Percentiles rank a stretch among this genome's conserved stretches.
Conservation (phyloP, 2,329 filamentous ascomycete species). For the Ophiostoma fasciatum region DNA sequence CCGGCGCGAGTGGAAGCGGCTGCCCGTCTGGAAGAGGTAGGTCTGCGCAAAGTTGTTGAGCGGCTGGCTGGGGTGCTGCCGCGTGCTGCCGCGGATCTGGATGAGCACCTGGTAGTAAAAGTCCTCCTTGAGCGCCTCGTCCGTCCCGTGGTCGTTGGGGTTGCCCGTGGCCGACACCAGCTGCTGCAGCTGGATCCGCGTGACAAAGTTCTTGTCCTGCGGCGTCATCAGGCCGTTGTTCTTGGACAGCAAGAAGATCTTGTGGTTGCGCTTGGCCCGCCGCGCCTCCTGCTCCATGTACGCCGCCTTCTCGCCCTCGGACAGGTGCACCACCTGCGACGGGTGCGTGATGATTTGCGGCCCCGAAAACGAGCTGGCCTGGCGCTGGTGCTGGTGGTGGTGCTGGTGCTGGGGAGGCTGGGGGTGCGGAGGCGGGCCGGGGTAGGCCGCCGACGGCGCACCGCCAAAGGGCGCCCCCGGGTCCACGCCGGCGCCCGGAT, state of each 20-base stretch:
- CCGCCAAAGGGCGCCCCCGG: constrained; percentile 20
- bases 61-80: constrained; percentile 84
- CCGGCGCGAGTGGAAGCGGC: constrained; percentile 58
- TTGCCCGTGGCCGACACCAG: constrained; percentile 85
- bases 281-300: constrained; percentile 86
- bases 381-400: constrained; percentile 21
- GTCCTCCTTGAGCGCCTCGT: constrained; percentile 75
- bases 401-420: too few relatives aligned
- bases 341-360: constrained; percentile 42
- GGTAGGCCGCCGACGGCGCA: constrained; percentile 17
- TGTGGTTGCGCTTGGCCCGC: constrained; percentile 93
- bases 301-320: constrained; percentile 69
- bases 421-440: constrained; percentile 10
- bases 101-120: constrained; percentile 98
- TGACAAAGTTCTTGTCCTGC: constrained; percentile 99
- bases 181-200: constrained; percentile 92
- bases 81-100: constrained; percentile 78
- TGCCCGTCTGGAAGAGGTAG: constrained; percentile 89
- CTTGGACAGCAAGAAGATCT: constrained; percentile 84
- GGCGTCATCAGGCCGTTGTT: constrained; percentile 98
- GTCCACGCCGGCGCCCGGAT: constrained; percentile 30
- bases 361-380: constrained; percentile 42
- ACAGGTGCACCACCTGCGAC: constrained; percentile 59
- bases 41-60: constrained; percentile 95
- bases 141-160: constrained; percentile 61